These are phyloP conservation scores for Garcia nutans DNA, from an alignment of 345 rosid genomes.

Conservation along the genomic window DNA sequence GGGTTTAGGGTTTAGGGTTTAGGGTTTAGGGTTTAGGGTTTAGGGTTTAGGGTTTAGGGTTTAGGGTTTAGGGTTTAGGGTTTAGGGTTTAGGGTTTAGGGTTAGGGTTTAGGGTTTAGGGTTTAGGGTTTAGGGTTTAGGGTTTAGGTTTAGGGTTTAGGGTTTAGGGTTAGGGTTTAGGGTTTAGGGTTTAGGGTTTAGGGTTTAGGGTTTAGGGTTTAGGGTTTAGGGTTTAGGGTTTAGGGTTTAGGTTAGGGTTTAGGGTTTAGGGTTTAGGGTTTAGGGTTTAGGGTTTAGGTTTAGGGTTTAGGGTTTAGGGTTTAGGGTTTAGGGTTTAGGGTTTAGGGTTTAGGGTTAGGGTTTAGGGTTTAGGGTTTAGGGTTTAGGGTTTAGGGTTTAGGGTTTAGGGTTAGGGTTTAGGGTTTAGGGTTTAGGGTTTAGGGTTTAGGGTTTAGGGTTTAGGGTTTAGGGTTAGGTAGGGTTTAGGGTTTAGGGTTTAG, in stretches of 20 bases:
- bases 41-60: slow-evolving; percentile 17
- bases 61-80: slow-evolving; percentile 28
- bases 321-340: too few species aligned
- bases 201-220: slow-evolving; percentile 1
- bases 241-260: slow-evolving; percentile 19
- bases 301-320: too few species aligned
- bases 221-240: slow-evolving; percentile 23
- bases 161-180: slow-evolving; percentile 28
- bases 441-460: too few species aligned
- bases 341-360: too few species aligned
- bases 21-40: slow-evolving; percentile 24
- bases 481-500: too few species aligned
- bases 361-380: too few species aligned
- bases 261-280: too few species aligned
- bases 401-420: too few species aligned
- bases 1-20: slow-evolving; percentile 27
- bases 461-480: too few species aligned
- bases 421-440: too few species aligned
- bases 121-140: slow-evolving; percentile 10
- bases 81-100: slow-evolving; percentile 24
- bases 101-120: slow-evolving; percentile 29
- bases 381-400: too few species aligned
- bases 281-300: too few species aligned
- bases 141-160: slow-evolving; percentile 21
- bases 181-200: slow-evolving; percentile 24